phyloP scores from a whole-genome alignment of 2,329 filamentous ascomycete genomes.

The Sporothrix mexicana region DNA sequence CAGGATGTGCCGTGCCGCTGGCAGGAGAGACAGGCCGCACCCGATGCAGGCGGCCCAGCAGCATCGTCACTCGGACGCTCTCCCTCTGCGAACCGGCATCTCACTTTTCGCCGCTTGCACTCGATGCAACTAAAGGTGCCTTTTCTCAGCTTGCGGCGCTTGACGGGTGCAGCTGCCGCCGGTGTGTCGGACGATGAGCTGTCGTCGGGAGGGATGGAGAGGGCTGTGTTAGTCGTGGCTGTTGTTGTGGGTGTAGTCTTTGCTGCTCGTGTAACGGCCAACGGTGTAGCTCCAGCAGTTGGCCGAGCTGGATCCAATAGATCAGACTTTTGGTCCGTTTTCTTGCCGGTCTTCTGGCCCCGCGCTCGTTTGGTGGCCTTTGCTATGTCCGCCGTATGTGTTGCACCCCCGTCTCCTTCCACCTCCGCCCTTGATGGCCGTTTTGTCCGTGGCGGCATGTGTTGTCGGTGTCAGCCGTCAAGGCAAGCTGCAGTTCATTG shows the following conservation, averaged over 20 bases:
- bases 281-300: neutral
- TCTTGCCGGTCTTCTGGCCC: neutral
- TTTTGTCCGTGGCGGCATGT: slow-evolving; percentile 18
- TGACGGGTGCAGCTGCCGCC: neutral
- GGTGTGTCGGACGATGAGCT: slow-evolving; percentile 5
- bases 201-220: neutral
- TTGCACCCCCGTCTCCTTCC: neutral
- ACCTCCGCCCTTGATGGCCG: neutral
- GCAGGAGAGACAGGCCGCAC: slow-evolving; percentile 52
- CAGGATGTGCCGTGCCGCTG: slow-evolving; percentile 50
- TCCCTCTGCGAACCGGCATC: slow-evolving; percentile 50
- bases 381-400: neutral
- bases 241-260: neutral
- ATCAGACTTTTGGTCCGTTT: neutral
- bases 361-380: neutral
- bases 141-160: slow-evolving; percentile 49
- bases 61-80: too few relatives aligned
- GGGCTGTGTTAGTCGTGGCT: neutral
- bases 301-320: neutral
- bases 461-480: neutral
- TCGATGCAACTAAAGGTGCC: slow-evolving; percentile 64
- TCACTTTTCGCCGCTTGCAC: slow-evolving; percentile 57
- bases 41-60: too few relatives aligned
- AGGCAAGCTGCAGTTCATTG: neutral
- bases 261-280: neutral